Base-by-base conservation (phyloP, 2,329 filamentous ascomycete genomes). In the Dendryphion nanum region DNA sequence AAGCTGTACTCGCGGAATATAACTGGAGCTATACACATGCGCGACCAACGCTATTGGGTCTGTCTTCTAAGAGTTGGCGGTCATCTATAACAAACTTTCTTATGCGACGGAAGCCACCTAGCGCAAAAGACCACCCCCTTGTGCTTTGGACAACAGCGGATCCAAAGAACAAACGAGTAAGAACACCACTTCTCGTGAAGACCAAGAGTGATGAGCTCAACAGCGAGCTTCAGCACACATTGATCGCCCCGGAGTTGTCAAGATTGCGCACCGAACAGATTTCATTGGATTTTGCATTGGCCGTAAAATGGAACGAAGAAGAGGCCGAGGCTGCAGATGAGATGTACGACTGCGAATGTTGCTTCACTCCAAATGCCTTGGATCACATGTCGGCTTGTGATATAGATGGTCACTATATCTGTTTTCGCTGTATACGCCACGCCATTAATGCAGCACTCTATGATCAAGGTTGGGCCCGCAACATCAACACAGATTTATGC, bases 381-480 rank as follows among this genome's bases (percentile, higher is more conserved):
- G 85, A 91, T 61, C 79, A 86, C 53, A 77, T 90, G 41, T 81
- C 85, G 0, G 76, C 79, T n/a, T 93, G 87, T 68, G 78, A 78
- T 56, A 66, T 73, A 20, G 74, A 78, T 3, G 82, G 79, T 2
- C 87, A 93, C 66, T 78, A 86, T 58, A 75, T 91, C 38, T 93
- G 87, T 67, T 83, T 90, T 66, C 79, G 79, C 31, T 97, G 93
- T 64, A 83, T 97, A 35, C 83, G 84, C 47, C 81, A 85, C 48
- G 84, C 89, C 8, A 77, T 91, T 42, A 85, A 84, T 34, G 91
- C 97, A 61, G 89, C 90, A 2, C 72, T 97, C 0, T 97, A 95
- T 60, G 93, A 93, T 0, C 93, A 97, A 63, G 88, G 88, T 36
- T 96, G 91, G 88, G 79, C 81, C 34, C 82, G 85, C 42, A 93